Evolutionary conservation across 2,329 filamentous ascomycete genomes (phyloP).

Genomic region (Leptodontidium sp.): DNA sequence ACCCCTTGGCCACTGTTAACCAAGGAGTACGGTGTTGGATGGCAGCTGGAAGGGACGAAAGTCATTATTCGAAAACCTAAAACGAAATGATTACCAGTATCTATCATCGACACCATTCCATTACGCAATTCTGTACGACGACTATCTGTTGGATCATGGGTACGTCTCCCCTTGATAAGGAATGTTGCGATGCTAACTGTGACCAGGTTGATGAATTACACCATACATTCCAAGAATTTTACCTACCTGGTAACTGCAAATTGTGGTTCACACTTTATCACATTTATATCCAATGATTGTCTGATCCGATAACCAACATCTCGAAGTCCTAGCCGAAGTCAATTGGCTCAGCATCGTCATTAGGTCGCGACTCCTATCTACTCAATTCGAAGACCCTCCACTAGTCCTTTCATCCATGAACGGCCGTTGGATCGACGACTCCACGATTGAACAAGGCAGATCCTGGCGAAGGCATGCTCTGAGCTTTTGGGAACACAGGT

Average conservation of each 20-base stretch:
- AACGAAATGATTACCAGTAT: conserved; percentile 47
- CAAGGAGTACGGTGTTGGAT: conserved; percentile 78
- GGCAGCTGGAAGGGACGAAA: conserved; percentile 77
- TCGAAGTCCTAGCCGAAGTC: neutral
- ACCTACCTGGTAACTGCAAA: neutral
- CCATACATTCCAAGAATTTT: neutral
- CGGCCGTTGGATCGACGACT: too few species aligned
- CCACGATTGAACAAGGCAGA: neutral
- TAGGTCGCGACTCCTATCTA: too few species aligned
- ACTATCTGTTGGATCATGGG: conserved; percentile 1
- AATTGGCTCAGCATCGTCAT: neutral
- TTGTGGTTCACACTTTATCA: neutral
- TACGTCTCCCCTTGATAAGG: neutral
- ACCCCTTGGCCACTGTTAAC: conserved; percentile 76
- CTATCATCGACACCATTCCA: neutral
- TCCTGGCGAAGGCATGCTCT: neutral
- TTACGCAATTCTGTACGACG: neutral
- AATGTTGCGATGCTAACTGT: neutral
- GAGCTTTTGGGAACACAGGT: too few species aligned
- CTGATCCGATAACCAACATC: neutral
- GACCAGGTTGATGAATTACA: neutral
- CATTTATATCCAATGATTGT: neutral
- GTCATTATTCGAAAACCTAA: conserved; percentile 78
- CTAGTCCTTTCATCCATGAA: too few species aligned
- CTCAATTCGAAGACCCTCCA: too few species aligned